Percentiles rank a stretch among this genome's conserved stretches.
These are phyloP conservation scores for Pseudohyphozyma bogoriensis DNA, from an alignment of 768 basidiomycete genomes.

Conservation along the genomic window DNA sequence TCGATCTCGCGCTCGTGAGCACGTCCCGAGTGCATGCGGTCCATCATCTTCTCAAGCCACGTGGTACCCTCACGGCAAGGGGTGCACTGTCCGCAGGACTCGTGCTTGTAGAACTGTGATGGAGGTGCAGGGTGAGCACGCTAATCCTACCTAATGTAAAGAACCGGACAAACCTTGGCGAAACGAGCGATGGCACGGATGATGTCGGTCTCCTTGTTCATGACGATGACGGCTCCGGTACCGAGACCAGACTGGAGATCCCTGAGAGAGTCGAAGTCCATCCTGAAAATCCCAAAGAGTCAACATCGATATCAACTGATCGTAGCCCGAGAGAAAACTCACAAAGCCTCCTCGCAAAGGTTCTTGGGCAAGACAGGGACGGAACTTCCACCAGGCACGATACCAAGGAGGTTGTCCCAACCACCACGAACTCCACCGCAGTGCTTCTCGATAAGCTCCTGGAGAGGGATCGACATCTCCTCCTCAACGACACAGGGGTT, in stretches of 20 bases:
- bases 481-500: conserved; percentile 97
- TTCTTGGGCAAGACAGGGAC: conserved; percentile 83
- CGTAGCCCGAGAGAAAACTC: conserved; percentile 37
- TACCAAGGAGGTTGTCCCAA: conserved; percentile 95
- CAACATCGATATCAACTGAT: not conserved
- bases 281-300: conserved; percentile 44
- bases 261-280: conserved; percentile 97
- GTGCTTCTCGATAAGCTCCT: conserved; percentile 90
- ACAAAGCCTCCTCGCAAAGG: conserved; percentile 79
- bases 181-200: conserved; percentile 90
- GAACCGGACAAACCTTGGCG: conserved; percentile 49
- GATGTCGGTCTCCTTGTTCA: conserved; percentile 96
- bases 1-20: conserved; percentile 90
- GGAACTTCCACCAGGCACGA: conserved; percentile 87
- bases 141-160: conserved; percentile 9
- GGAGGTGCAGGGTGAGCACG: not conserved
- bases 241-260: conserved; percentile 94
- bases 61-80: conserved; percentile 71
- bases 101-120: conserved; percentile 86
- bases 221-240: conserved; percentile 96
- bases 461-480: conserved; percentile 95
- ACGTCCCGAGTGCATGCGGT: conserved; percentile 83
- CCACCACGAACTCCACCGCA: conserved; percentile 89
- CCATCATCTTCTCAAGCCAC: conserved; percentile 99
- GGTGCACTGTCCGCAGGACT: conserved; percentile 86